Evolutionary conservation across 2,329 filamentous ascomycete genomes (phyloP), one percentile per base, ranked within the genome.

Genomic region (Pyrenochaeta sp.): DNA sequence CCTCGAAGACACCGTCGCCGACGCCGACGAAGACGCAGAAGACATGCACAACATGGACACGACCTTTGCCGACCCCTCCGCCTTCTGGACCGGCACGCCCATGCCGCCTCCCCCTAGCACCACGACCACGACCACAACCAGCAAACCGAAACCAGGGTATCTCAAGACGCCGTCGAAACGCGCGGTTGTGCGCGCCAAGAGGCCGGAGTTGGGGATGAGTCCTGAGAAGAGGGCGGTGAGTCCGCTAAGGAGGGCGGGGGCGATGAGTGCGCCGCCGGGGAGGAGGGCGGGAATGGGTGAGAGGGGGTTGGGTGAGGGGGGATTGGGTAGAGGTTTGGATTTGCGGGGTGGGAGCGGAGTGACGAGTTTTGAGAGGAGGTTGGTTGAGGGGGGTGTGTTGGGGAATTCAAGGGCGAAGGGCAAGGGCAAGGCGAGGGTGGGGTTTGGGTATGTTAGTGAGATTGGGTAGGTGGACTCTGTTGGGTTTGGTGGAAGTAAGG

Each of bases 111-210:
- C 52, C 17, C n/a, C n/a, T n/a, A n/a, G n/a, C n/a, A n/a, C n/a
- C n/a, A n/a, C n/a, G n/a, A n/a, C n/a, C n/a, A n/a, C n/a, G n/a
- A 19, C 44, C 17, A 48, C 35, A 10, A 30, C 23, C 8, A 44
- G 37, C 13, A 61, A 53, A 41, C 55, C 65, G 6, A 61, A 53
- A 41, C 55, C 65, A 7, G 72, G 72, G 0, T 79, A 79, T 39
- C 68, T 78, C 41, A 74, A 76, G 26, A 78, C 77, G 20, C 77
- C 77, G 0, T 75, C 72, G 28, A 74, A 74, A 43, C 65, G 72
- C 17, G 63, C 55, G 31, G 60, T 72, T 1, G 71, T 63, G 2
- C 53, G 71, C 1, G 58, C 62, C 1, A 72, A 69, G 42, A 53
- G 65, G 7, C 57, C 60, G 7, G 63, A 65, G 21, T 43, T 68